Evolutionary conservation across 805 yeast genomes (phyloP).

Genomic region (Ogataea pini): DNA sequence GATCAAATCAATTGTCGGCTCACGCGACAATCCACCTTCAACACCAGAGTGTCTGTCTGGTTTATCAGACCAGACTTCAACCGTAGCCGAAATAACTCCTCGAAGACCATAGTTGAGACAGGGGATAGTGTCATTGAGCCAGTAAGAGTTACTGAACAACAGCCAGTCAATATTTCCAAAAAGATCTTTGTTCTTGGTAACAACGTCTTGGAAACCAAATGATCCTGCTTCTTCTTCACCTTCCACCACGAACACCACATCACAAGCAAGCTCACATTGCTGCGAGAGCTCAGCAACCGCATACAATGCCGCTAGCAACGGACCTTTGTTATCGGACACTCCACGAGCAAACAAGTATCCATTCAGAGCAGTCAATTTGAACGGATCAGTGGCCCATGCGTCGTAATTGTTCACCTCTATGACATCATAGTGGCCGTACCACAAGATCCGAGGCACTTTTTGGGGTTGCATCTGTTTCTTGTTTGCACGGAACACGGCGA

Average conservation of each 20-base stretch:
- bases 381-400: constrained; percentile 80
- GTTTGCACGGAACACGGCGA: constrained; percentile 64
- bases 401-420: constrained; percentile 66
- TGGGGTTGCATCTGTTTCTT: constrained; percentile 8
- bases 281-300: constrained; percentile 75
- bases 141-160: constrained; percentile 83
- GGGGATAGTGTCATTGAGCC: constrained; percentile 89
- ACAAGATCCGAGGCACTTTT: constrained; percentile 52
- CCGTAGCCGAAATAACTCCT: constrained; percentile 83
- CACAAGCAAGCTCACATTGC: constrained; percentile 54
- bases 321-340: constrained; percentile 94
- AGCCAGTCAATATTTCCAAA: constrained; percentile 88
- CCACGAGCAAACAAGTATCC: constrained; percentile 93
- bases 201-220: constrained; percentile 72
- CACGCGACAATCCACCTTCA: constrained; percentile 88
- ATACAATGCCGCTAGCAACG: constrained; percentile 80
- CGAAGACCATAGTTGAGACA: constrained; percentile 93
- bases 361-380: constrained; percentile 67
- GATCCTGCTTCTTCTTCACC: constrained; percentile 98
- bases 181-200: constrained; percentile 48
- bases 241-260: constrained; percentile 81
- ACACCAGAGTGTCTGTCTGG: constrained; percentile 97
- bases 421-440: constrained; percentile 97
- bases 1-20: constrained; percentile 85
- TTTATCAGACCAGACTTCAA: constrained; percentile 66